Evolutionary conservation across 2,329 filamentous ascomycete species (phyloP), one percentile per base, ranked within the genome.

Genomic region (Myriosclerotinia scirpicola): DNA sequence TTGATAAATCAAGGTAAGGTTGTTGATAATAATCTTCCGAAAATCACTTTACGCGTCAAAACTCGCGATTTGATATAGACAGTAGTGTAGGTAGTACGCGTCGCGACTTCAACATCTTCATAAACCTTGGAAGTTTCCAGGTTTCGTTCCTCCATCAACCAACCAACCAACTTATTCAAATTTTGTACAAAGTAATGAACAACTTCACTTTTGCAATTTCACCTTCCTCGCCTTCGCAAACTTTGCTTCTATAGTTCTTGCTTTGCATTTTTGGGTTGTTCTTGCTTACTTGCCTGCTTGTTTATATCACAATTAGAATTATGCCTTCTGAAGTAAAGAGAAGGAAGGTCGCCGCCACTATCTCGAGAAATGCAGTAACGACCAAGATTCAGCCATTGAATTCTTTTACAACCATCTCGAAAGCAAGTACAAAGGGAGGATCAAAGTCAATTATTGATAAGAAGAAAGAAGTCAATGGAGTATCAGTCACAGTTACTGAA

Each of bases 391-490:
- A 76, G 72, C 69, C 69, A n/a, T 79, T 82, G 56, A 77, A 78
- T 70, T 75, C 74, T 67, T 82, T 82, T 70, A 76, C 80, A 67
- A 78, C 76, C 70, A 73, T 81, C 67, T 79, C 78, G 55, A 82
- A 83, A 71, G 76, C 79, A 50, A 69, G 65, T 65, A 76, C 75
- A 17, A 76, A 75, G 22, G 64, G 71, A n/a, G 66, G 71, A 59
- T 62, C 72, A 30, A 76, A 76, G 64, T 64, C 72, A 20, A 72
- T 77, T 20, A 70, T 71, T 5, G 77, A 78, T 65, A 78, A 80
- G 68, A 72, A 71, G 3, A 56, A 68, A 26, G 50, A 69, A 38
- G 67, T n/a, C 65, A 71, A 63, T 71, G 76, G 38, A 70, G 75
- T 44, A 71, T 68, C 75, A 76, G 62, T 79, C 79, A 69, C 75